These are phyloP conservation scores for Phaffia rhodozyma DNA, from an alignment of 1,284 basidiomycete species.

Conservation along the genomic window DNA sequence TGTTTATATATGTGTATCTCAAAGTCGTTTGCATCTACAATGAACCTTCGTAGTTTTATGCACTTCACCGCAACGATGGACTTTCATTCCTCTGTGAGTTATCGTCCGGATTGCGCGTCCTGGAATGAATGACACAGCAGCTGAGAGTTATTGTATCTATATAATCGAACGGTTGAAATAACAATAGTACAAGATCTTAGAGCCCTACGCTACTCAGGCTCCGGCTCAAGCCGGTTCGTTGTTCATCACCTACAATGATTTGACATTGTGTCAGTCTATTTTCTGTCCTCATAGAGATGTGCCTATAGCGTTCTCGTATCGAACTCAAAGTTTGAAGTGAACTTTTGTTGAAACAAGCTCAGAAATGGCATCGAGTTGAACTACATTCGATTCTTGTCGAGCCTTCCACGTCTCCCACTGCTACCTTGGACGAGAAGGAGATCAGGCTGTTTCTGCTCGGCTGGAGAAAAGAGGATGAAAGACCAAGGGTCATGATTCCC, in stretches of 20 bases:
- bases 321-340: neutral
- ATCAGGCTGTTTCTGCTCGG: neutral
- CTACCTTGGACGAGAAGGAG: neutral
- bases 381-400: constrained; percentile 22
- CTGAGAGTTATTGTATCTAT: too few species aligned
- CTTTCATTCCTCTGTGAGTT: too few species aligned
- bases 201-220: constrained; percentile 19
- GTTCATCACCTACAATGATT: constrained; percentile 30
- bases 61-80: too few species aligned
- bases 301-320: neutral
- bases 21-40: too few species aligned
- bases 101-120: too few species aligned
- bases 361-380: constrained; percentile 34
- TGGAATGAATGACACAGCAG: too few species aligned
- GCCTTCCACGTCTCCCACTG: neutral
- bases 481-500: constrained; percentile 12
- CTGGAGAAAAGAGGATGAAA: neutral
- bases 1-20: too few species aligned
- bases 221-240: constrained; percentile 32
- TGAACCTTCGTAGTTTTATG: too few species aligned
- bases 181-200: constrained; percentile 21
- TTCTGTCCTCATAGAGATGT: neutral
- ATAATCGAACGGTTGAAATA: too few species aligned
- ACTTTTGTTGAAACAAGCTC: constrained; percentile 22
- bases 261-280: constrained; percentile 31